Percentiles rank a stretch among this genome's conserved stretches.
phyloP scores from a whole-genome alignment of 1,284 basidiomycete genomes.

The Cystobasidiaceae sp. region DNA sequence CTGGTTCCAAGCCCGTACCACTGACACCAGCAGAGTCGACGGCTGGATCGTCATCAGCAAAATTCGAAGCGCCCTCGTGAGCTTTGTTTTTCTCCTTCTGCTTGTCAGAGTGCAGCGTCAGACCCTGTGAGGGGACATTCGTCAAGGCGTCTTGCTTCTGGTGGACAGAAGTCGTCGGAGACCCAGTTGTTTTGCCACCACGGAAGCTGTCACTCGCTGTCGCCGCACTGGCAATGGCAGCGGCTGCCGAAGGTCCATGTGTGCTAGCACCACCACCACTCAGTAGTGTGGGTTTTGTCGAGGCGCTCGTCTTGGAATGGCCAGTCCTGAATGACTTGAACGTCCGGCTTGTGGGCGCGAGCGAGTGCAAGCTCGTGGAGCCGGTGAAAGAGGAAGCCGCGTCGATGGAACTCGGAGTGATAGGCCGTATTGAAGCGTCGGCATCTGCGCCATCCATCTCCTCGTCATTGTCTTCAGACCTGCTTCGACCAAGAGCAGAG shows the following conservation, averaged over 20 bases:
- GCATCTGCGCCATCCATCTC: conserved; percentile 34
- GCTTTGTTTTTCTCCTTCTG: conserved; percentile 11
- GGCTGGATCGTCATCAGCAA: no score
- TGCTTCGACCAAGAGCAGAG: no score
- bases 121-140: no score
- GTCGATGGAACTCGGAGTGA: conserved; percentile 37
- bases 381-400: conserved; percentile 33
- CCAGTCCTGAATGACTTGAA: conserved; percentile 33
- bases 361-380: conserved; percentile 26
- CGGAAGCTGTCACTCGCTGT: no score
- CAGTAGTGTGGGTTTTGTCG: conserved; percentile 76
- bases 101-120: background rate
- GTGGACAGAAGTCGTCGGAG: no score
- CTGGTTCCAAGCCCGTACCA: background rate
- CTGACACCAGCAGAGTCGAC: background rate
- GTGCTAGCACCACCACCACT: conserved; percentile 46
- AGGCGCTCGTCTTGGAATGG: conserved; percentile 51
- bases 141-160: no score
- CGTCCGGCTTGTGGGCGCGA: conserved; percentile 35
- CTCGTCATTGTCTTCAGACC: conserved; percentile 3
- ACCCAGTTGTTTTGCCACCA: no score
- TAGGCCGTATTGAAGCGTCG: conserved; percentile 38
- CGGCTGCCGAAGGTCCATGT: background rate
- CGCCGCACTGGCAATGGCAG: background rate
- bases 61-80: background rate